Conservation (phyloP, 2,329 filamentous ascomycete genomes). For the Bisporella sp. region DNA sequence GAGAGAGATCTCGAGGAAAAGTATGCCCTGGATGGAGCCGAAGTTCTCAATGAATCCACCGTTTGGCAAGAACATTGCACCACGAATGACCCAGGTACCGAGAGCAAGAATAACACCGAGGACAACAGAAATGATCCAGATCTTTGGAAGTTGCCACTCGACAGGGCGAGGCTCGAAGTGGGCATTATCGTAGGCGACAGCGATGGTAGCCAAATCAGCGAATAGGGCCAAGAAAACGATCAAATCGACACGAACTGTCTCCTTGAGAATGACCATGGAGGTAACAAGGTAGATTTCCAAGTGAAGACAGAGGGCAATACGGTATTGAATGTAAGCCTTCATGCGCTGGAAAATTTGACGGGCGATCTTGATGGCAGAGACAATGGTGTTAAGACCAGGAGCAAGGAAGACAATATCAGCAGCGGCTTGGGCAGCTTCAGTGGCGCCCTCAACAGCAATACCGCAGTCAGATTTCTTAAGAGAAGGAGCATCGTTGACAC, state of each 20-base stretch:
- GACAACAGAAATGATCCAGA: conserved; percentile 68
- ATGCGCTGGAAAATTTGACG: conserved; percentile 96
- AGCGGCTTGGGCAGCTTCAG: conserved; percentile 83
- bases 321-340: conserved; percentile 94
- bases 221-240: conserved; percentile 76
- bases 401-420: conserved; percentile 93
- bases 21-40: conserved; percentile 65
- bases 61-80: conserved; percentile 58
- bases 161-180: conserved; percentile 69
- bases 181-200: conserved; percentile 73
- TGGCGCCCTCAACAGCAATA: conserved; percentile 89
- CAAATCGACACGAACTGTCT: conserved; percentile 64
- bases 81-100: conserved; percentile 68
- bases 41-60: conserved; percentile 72
- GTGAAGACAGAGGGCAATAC: conserved; percentile 86
- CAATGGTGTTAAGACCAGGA: conserved; percentile 84
- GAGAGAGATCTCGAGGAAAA: conserved; percentile 67
- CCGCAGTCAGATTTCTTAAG: conserved; percentile 92
- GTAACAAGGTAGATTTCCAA: conserved; percentile 76
- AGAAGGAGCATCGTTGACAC: conserved; percentile 89
- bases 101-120: conserved; percentile 61
- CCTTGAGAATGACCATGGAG: conserved; percentile 74
- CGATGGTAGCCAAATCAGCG: conserved; percentile 72
- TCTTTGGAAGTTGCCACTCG: conserved; percentile 76
- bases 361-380: conserved; percentile 86